These are phyloP conservation scores for Hymenoscyphus salicellus DNA, from an alignment of 2,329 filamentous ascomycete species.

Conservation along the genomic window DNA sequence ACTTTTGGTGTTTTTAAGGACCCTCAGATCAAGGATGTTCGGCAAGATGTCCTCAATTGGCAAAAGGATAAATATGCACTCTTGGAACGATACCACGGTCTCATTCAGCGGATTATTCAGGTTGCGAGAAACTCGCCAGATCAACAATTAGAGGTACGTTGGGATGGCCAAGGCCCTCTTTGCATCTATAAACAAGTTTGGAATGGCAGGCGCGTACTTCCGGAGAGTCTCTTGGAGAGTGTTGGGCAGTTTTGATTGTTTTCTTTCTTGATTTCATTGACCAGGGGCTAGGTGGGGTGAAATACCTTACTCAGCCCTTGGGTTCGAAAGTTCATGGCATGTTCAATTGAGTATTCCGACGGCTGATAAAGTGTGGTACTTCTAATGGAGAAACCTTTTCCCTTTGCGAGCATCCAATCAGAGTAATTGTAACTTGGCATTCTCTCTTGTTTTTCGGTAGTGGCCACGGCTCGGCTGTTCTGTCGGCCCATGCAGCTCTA, in stretches of 20 bases:
- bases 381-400: constrained; percentile 1
- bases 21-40: constrained; percentile 28
- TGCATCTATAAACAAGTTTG: constrained; percentile 7
- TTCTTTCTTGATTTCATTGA: background rate
- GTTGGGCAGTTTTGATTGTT: background rate
- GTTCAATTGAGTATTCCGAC: background rate
- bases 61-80: constrained; percentile 38
- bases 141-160: constrained; percentile 13
- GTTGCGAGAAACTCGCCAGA: constrained; percentile 4
- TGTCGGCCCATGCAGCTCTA: constrained; percentile 7
- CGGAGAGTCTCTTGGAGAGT: constrained; percentile 6
- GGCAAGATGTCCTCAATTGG: constrained; percentile 42
- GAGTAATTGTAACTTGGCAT: background rate
- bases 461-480: constrained; percentile 13
- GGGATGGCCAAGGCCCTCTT: constrained; percentile 14
- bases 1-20: constrained; percentile 44
- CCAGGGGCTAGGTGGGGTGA: no score
- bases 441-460: constrained; percentile 3
- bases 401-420: constrained; percentile 5
- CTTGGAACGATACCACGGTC: constrained; percentile 11
- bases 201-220: constrained; percentile 10
- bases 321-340: background rate
- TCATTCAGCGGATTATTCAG: constrained; percentile 13
- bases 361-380: background rate
- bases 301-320: background rate